These are phyloP conservation scores for Aspergillus panamensis DNA, from an alignment of 495 filamentous ascomycete genomes.

Conservation along the genomic window DNA sequence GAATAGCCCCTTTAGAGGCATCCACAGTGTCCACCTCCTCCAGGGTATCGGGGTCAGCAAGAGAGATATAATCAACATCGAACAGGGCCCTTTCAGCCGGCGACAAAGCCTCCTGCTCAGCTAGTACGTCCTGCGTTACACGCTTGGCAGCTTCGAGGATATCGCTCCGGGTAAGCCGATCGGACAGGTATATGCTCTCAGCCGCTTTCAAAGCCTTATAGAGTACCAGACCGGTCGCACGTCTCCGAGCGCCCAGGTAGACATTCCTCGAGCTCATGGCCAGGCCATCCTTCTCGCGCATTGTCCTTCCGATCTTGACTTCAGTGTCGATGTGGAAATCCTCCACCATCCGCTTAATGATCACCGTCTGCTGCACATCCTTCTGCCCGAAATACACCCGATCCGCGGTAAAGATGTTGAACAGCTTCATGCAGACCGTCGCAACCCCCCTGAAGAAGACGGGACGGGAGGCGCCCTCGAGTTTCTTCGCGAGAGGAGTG, in stretches of 20 bases:
- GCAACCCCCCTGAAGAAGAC: slow-evolving; percentile 96
- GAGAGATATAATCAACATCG: slow-evolving; percentile 85
- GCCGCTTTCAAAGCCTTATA: slow-evolving; percentile 63
- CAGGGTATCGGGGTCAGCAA: slow-evolving; percentile 77
- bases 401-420: slow-evolving; percentile 86
- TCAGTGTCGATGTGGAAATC: slow-evolving; percentile 83
- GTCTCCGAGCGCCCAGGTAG: slow-evolving; percentile 75
- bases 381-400: slow-evolving; percentile 97
- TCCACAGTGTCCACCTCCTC: slow-evolving; percentile 72
- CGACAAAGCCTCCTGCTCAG: slow-evolving; percentile 60
- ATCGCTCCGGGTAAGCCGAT: slow-evolving; percentile 53
- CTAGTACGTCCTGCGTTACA: slow-evolving; percentile 46
- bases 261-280: slow-evolving; percentile 95
- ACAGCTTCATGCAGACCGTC: slow-evolving; percentile 95
- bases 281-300: slow-evolving; percentile 77
- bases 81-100: slow-evolving; percentile 63
- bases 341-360: slow-evolving; percentile 79
- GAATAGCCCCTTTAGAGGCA: slow-evolving; percentile 64
- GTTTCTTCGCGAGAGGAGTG: slow-evolving; percentile 70
- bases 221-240: slow-evolving; percentile 68
- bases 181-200: slow-evolving; percentile 60
- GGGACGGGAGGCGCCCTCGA: slow-evolving; percentile 84
- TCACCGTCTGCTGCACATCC: slow-evolving; percentile 91
- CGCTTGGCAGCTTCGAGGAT: slow-evolving; percentile 64
- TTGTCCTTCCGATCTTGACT: slow-evolving; percentile 68